Evolutionary conservation across 129 eudicot genomes (phyloP).

Genomic region (carrot (Daucus carota)): DNA sequence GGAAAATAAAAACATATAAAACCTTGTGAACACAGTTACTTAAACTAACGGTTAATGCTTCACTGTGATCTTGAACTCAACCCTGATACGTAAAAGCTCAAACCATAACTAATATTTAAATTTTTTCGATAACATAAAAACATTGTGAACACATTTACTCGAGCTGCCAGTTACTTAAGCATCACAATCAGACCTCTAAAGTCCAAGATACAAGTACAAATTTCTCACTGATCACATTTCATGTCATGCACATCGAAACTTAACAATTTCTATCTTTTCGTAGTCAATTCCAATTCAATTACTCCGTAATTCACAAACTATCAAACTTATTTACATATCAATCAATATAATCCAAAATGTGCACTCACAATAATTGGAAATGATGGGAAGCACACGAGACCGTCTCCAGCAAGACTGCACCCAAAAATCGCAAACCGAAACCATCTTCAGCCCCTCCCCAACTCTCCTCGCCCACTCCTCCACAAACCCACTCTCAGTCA

Average conservation of each 20-base stretch:
- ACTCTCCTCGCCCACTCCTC: constrained; percentile 35
- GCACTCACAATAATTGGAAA: constrained; percentile 44
- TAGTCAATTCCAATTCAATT: neutral
- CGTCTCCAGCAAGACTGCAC: constrained; percentile 45
- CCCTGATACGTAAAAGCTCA: neutral
- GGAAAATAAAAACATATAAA: too few species aligned
- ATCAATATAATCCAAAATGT: neutral
- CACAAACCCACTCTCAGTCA: constrained; percentile 31
- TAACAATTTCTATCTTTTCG: neutral
- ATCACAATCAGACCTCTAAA: neutral
- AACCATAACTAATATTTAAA: too few species aligned
- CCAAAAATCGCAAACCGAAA: constrained; percentile 50
- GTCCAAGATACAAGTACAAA: neutral
- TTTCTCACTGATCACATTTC: neutral
- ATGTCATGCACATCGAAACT: neutral
- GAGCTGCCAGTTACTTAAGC: too few species aligned
- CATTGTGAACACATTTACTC: too few species aligned
- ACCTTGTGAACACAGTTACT: neutral
- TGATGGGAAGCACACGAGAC: constrained; percentile 25
- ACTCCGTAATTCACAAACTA: neutral
- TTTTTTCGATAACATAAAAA: too few species aligned
- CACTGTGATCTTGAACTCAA: too few species aligned
- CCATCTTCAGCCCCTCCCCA: constrained; percentile 21
- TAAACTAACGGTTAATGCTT: neutral
- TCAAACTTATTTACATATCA: neutral